phyloP scores from a whole-genome alignment of 176 grass and related monocot genomes.

The Ensete glaucum region DNA sequence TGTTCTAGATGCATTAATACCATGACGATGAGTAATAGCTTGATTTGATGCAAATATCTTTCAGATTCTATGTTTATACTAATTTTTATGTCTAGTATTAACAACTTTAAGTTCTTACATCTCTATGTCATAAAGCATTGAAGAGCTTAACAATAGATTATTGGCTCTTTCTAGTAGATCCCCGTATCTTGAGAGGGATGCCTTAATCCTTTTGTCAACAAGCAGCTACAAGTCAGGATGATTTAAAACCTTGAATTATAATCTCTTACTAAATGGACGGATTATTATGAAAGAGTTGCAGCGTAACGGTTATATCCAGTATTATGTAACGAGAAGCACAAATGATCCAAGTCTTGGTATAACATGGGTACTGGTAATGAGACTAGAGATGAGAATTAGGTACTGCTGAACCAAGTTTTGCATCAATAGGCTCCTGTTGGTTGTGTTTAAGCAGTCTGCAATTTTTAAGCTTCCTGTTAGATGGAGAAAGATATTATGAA shows the following conservation, averaged over 20 bases:
- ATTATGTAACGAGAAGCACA: too few relatives aligned
- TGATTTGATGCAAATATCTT: neutral
- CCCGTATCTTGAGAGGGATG: neutral
- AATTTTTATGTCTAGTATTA: neutral
- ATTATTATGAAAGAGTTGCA: too few relatives aligned
- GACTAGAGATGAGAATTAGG: too few relatives aligned
- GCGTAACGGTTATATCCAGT: too few relatives aligned
- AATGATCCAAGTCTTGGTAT: too few relatives aligned
- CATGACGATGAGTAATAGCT: neutral
- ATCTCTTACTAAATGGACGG: neutral
- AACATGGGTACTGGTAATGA: too few relatives aligned
- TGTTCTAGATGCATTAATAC: neutral
- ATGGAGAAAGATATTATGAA: neutral
- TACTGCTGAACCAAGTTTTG: too few relatives aligned
- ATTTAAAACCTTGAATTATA: neutral
- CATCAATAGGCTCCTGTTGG: too few relatives aligned
- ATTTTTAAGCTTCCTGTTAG: neutral
- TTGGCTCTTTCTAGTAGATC: neutral
- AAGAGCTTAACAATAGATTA: neutral
- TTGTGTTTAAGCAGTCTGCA: too few relatives aligned
- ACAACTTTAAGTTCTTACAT: neutral
- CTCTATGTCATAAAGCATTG: neutral
- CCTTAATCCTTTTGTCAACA: neutral
- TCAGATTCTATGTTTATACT: neutral
- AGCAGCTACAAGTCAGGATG: neutral